Percentiles rank a stretch among this genome's conserved stretches.
Evolutionary conservation across 345 rosid genomes (phyloP).

Genomic region (Arabis alpina): DNA sequence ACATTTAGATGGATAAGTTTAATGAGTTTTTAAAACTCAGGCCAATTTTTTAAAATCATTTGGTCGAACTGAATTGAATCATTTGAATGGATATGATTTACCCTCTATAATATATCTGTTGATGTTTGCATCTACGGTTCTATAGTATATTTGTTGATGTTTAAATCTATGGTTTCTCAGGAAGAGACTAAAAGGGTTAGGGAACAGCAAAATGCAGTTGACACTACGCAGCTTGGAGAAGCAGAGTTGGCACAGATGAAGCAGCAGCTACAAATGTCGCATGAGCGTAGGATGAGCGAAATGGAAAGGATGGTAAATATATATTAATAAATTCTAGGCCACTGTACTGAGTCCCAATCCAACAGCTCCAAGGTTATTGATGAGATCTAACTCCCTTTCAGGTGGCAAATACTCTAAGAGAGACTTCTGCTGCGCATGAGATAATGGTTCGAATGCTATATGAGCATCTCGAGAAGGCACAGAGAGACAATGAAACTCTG

Average conservation of each 20-base stretch:
- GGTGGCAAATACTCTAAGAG: conserved; percentile 3
- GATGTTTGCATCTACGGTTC: not conserved
- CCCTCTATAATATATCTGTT: no score
- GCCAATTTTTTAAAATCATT: no score
- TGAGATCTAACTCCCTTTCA: not conserved
- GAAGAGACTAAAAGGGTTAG: conserved; percentile 59
- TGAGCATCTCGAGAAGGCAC: not conserved
- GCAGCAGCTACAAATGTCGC: not conserved
- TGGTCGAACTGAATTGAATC: no score
- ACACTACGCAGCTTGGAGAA: conserved; percentile 41
- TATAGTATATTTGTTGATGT: no score
- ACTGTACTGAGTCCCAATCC: not conserved
- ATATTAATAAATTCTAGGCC: not conserved
- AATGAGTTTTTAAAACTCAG: no score
- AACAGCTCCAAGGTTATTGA: not conserved
- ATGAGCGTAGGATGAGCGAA: conserved; percentile 56
- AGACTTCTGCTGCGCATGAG: conserved; percentile 11
- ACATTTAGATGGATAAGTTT: no score
- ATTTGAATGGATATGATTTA: no score
- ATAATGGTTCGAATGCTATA: not conserved
- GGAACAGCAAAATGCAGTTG: conserved; percentile 57
- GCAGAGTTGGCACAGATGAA: not conserved
- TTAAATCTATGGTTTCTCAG: conserved; percentile 34
- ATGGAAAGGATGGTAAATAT: conserved; percentile 47
- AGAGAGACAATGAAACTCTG: not conserved